Evolutionary conservation across 352 stramenopile species (phyloP).

Genomic region (Elongisporangium prolatum): DNA sequence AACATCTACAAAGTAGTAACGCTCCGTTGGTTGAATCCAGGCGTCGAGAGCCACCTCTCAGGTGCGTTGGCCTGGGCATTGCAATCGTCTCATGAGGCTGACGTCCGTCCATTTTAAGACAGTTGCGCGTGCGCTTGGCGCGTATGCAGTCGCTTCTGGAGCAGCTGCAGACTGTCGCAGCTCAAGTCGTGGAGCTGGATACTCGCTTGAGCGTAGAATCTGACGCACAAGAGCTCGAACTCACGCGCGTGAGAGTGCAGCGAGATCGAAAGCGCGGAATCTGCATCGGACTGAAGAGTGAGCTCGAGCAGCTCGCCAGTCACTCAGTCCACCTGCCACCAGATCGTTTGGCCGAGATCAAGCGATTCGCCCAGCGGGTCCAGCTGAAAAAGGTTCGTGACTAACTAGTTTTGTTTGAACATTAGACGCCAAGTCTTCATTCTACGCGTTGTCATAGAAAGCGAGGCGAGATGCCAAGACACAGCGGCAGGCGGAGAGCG

Average conservation of each 20-base stretch:
- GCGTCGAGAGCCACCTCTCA: conserved; percentile 14
- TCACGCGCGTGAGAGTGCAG: conserved; percentile 7
- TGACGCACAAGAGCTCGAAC: conserved; percentile 4
- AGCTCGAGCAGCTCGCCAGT: conserved; percentile 19
- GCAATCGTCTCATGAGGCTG: too few relatives aligned
- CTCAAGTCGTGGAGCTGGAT: conserved; percentile 17
- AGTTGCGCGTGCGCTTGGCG: conserved; percentile 15
- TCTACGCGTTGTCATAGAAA: background rate
- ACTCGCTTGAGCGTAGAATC: conserved; percentile 9
- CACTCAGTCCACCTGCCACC: conserved; percentile 14
- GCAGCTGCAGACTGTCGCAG: conserved; percentile 14
- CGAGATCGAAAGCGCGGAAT: conserved; percentile 14
- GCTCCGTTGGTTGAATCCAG: background rate
- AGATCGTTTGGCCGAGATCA: conserved; percentile 13
- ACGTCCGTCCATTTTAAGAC: too few relatives aligned
- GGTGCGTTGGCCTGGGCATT: background rate
- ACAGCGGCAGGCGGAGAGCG: background rate
- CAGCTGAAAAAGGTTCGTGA: conserved; percentile 28
- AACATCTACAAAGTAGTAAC: background rate
- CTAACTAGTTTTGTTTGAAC: too few relatives aligned
- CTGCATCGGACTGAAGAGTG: conserved; percentile 20
- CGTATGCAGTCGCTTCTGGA: conserved; percentile 13
- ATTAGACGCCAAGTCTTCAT: too few relatives aligned
- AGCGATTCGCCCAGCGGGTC: conserved; percentile 15
- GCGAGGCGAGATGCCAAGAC: background rate